These are phyloP conservation scores for Trapa incisa DNA, from an alignment of 345 rosid genomes.

Conservation along the genomic window DNA sequence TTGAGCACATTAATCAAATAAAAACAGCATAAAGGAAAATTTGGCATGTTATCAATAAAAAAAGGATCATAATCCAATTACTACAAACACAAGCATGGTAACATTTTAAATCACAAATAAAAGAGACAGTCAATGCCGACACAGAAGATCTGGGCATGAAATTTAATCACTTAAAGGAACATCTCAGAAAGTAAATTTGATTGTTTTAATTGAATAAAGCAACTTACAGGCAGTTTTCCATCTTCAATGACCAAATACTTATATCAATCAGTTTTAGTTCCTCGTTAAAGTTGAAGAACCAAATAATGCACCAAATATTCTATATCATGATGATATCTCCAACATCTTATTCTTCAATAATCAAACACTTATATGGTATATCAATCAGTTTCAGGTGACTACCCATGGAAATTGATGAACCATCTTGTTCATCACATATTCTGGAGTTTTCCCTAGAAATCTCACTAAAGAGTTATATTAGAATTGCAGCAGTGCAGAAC, in stretches of 20 bases:
- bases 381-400: background rate
- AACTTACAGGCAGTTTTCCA: background rate
- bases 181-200: background rate
- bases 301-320: background rate
- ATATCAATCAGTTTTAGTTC: background rate
- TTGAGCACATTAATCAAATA: background rate
- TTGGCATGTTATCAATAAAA: background rate
- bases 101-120: background rate
- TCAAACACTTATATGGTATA: no score
- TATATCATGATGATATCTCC: background rate
- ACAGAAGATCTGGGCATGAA: background rate
- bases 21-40: no score
- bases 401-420: background rate
- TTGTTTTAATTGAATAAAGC: background rate
- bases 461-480: background rate
- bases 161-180: background rate
- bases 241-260: background rate
- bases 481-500: background rate
- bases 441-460: background rate
- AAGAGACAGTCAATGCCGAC: background rate
- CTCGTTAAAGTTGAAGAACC: background rate
- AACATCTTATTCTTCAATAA: background rate
- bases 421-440: background rate
- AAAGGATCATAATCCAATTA: background rate
- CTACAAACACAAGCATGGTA: background rate